Evolutionary conservation across 1,139 yeast genomes (phyloP), one percentile per base, ranked within the genome.

Genomic region (Sugiyamaella paludigena): DNA sequence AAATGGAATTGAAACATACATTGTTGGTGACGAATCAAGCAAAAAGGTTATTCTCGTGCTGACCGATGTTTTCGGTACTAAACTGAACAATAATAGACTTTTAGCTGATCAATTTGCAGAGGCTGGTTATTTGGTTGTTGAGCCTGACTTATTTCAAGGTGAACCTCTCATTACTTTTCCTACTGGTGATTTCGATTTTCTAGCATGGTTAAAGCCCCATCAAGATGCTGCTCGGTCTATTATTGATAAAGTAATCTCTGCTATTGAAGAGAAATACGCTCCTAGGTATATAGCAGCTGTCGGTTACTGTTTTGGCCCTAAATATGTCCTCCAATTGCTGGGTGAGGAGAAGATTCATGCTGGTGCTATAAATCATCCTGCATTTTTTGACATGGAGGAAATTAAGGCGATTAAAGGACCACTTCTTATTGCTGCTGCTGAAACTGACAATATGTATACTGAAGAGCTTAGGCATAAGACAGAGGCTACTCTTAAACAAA

Each of bases 261-360:
- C 63, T 2, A 54, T 51, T 40, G 42, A 43, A 26, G 24, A 35
- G 30, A 78, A 76, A 48, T 65, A 68, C 47, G 64, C 70, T 5
- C 84, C 87, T 9, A 69, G 75, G 49, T 80, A 75, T 57, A 54
- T 84, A 26, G 82, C 76, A 45, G 80, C 81, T 15, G 69, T 84
- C 48, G 96, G 96, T 15, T 83, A 87, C 74, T 89, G 96, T 71
- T 88, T 75, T 59, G 96, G 96, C 61, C 95, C 89, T 45, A 84
- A 82, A 66, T 81, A 72, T 56, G 80, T 77, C 28, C 62, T 84
- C 43, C 80, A 76, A 51, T 75, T 83, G 50, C 68, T 84, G 45
- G 69, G 78, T 1, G 66, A 67, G 15, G 71, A 63, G 26, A 58
- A 68, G 24, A 66, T 79, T 28, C 60, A 81, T 52, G 84, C 75